Base-by-base conservation (phyloP, 2,329 filamentous ascomycete genomes). In the Pseudophaeomoniella oleicola region DNA sequence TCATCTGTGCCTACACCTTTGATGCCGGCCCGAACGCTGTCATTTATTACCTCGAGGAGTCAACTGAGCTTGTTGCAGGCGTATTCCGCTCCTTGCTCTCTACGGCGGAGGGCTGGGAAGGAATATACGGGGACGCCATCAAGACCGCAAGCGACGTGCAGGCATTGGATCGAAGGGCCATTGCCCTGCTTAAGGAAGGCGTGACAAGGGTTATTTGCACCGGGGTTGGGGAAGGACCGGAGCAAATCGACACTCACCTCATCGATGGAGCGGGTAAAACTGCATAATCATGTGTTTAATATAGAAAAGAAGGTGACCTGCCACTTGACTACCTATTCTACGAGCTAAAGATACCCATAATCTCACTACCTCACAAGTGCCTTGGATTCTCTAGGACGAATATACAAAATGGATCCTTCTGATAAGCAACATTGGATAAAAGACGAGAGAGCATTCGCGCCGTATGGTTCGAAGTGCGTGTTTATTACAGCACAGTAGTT, bases 11-110 rank as follows among this genome's bases (percentile, higher is more conserved):
- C 3, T 98, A 98, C 59, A 98, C 90, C 0, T 98, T 96, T 52
- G 90, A 98, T 54, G 90, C 90, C 0, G 90, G 90, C 36, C 90
- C 90, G 37, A 98, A 98, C 61, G 86, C 86, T 30, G 92, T 98
- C 35, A 76, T 98, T 35, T 98, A 98, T 67, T 96, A 93, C 54
- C 72, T 87, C 30, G 81, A 87, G 54, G 70, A 87, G 65, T 73
- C 93, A 47, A 71, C 77, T 43, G 69, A 71, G 30, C 59, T 70
- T 3, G 78, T 96, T 3, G 74, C 86, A 0, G 87, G 86, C 5
- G 72, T 78, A 1, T 81, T 98, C 60, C 81, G 83, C 63, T 63
- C 64, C 29, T 66, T 81, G 13, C 29, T 96, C 76, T 85, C 78
- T 75, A 55, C 66, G 63, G 42, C 71, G 43, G 66, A 58, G 2